Conservation (phyloP, 306 rosid genomes). For the Pyrus betulifolia region DNA sequence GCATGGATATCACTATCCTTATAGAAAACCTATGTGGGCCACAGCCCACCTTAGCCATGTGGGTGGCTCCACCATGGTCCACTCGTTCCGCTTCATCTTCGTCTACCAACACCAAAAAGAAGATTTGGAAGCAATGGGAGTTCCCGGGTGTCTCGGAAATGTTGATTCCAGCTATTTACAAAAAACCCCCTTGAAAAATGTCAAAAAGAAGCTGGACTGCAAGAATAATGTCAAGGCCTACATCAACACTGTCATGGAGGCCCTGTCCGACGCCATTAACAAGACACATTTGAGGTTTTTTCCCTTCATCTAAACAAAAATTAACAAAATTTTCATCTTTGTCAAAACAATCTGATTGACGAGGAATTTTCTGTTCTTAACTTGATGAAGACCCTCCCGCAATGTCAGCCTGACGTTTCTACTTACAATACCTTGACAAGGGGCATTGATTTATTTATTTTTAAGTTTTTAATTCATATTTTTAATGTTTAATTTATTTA, state of each 20-base stretch:
- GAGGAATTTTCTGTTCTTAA: conserved; percentile 55
- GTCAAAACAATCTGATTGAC: conserved; percentile 53
- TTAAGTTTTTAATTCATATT: too few relatives aligned
- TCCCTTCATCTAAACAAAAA: neutral
- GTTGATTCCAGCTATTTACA: conserved; percentile 19
- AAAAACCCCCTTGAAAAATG: conserved; percentile 58
- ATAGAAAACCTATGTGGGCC: too few relatives aligned
- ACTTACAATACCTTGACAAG: conserved; percentile 76
- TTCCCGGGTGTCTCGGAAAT: conserved; percentile 58
- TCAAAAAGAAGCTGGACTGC: conserved; percentile 71
- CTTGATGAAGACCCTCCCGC: conserved; percentile 74
- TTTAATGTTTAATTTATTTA: too few relatives aligned
- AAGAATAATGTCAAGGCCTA: conserved; percentile 70
- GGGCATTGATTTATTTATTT: conserved; percentile 42
- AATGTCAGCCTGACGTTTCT: conserved; percentile 87
- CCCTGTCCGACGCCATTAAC: conserved; percentile 51
- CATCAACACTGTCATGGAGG: conserved; percentile 85
- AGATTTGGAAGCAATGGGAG: conserved; percentile 79
- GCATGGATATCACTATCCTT: too few relatives aligned
- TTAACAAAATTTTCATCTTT: neutral
- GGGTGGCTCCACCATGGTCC: too few relatives aligned
- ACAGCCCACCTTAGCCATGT: too few relatives aligned
- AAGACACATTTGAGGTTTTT: conserved; percentile 76
- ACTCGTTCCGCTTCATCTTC: conserved; percentile 9
- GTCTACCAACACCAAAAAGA: conserved; percentile 39